Conservation (phyloP, 2,329 filamentous ascomycete genomes). For the Penicillium palitans region DNA sequence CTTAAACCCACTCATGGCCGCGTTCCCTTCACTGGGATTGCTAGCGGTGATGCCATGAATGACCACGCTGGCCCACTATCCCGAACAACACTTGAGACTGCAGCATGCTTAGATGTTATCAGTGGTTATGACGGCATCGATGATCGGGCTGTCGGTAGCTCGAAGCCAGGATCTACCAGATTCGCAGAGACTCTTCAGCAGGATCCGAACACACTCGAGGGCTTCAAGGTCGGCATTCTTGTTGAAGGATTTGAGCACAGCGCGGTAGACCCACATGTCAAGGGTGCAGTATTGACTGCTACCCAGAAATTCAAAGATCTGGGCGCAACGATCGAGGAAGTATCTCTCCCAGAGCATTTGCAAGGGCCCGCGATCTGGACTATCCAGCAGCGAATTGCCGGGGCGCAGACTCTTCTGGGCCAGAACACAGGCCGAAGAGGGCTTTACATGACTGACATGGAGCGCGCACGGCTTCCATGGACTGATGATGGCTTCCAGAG, state of each 20-base stretch:
- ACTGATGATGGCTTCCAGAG: conserved; percentile 53
- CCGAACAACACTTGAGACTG: conserved; percentile 43
- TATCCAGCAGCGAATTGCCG: conserved; percentile 40
- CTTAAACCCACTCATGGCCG: conserved; percentile 56
- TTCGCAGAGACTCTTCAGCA: conserved; percentile 19
- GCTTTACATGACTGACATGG: conserved; percentile 53
- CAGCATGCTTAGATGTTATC: conserved; percentile 48
- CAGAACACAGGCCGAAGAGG: conserved; percentile 51
- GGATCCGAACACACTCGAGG: conserved; percentile 15
- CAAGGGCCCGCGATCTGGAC: conserved; percentile 53
- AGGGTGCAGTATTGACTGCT: conserved; percentile 45
- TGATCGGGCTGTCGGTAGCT: conserved; percentile 43
- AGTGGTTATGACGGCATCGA: conserved; percentile 53
- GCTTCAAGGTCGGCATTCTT: conserved; percentile 44
- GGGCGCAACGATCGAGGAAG: conserved; percentile 52
- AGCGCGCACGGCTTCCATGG: conserved; percentile 50
- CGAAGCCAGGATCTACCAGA: conserved; percentile 25
- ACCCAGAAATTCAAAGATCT: conserved; percentile 45
- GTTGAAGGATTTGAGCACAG: conserved; percentile 48
- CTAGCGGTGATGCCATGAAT: conserved; percentile 52
- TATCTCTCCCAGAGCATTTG: conserved; percentile 53
- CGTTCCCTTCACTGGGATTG: conserved; percentile 54
- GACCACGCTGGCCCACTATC: conserved; percentile 54
- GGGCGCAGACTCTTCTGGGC: conserved; percentile 45
- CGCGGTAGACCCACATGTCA: conserved; percentile 44